Evolutionary conservation across 2,329 filamentous ascomycete species (phyloP), one percentile per base, ranked within the genome.

Genomic region (Pyricularia sp.): DNA sequence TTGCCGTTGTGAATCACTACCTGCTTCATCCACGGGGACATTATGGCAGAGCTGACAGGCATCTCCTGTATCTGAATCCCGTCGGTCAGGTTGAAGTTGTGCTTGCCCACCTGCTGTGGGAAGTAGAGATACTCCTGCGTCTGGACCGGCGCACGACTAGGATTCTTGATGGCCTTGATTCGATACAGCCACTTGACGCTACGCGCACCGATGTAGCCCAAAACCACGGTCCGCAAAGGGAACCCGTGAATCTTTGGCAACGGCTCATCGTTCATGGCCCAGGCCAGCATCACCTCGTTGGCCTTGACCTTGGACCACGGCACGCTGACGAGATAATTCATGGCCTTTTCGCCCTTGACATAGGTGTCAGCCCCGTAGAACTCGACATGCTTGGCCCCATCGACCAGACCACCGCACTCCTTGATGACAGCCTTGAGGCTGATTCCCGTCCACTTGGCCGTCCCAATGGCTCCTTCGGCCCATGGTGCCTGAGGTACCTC

Each of bases 351-450:
- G 62, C 85, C 83, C 72, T 90, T 90, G 77, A 90, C 88, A 70
- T 91, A 90, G 0, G 86, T 88, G 65, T 91, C 88, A 0, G 85
- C 87, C 0, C 88, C 88, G 65, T 84, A 85, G 62, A 91, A 81
- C 68, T 90, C 87, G 13, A 90, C 73, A 67, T 91, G 86, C 66
- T 84, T 82, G 0, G 78, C 85, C 1, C 77, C 76, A 12, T 76
- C 75, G 22, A 66, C 68, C 1, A 89, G 74, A 0, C 87, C 88
- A 2, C 87, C 88, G 66, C 88, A 90, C 66, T 84, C 75, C 68
- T 90, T 89, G 73, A 91, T 86, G 1, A 90, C 78, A 69, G 87
- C 88, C 71, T 89, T 89, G 16, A 90, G 76, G 31, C 81, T 84
- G 8, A 89, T 81, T 1, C 88, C 87, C 0, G 80, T 82, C 71